These are phyloP conservation scores for Craspedostauros australis DNA, from an alignment of 108 stramenopile genomes.

Conservation along the genomic window DNA sequence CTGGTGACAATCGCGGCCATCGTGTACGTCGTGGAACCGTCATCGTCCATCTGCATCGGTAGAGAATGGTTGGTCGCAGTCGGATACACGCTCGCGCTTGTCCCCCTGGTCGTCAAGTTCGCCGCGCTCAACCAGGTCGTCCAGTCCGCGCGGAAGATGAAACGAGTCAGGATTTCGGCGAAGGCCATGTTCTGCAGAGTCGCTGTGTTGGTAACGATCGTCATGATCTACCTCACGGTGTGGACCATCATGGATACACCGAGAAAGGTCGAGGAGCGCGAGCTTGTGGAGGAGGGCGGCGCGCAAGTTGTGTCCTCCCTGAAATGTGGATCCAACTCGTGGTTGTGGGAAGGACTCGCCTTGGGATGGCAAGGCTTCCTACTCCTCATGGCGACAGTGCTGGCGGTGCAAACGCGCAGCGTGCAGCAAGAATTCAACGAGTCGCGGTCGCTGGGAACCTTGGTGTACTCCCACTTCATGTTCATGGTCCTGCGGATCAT, in stretches of 20 bases:
- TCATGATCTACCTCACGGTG: slow-evolving; percentile 14
- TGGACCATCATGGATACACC: slow-evolving; percentile 29
- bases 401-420: slow-evolving; percentile 27
- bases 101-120: slow-evolving; percentile 36
- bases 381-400: slow-evolving; percentile 21
- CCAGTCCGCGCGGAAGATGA: slow-evolving; percentile 15
- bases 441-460: slow-evolving; percentile 20
- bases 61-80: slow-evolving; percentile 26
- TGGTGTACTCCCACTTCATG: slow-evolving; percentile 31
- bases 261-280: slow-evolving; percentile 2
- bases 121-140: slow-evolving; percentile 26
- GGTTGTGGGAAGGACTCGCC: slow-evolving; percentile 2
- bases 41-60: slow-evolving; percentile 11
- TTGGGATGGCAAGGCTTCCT: slow-evolving; percentile 19
- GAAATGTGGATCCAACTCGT: slow-evolving; percentile 9
- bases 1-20: slow-evolving; percentile 26
- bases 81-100: slow-evolving; percentile 31
- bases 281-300: slow-evolving; percentile 2
- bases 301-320: not conserved
- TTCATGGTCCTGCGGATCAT: slow-evolving; percentile 16
- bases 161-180: slow-evolving; percentile 15
- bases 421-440: slow-evolving; percentile 17
- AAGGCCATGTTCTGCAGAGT: slow-evolving; percentile 6
- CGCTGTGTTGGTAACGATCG: slow-evolving; percentile 6
- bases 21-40: slow-evolving; percentile 2